A percentile compares a stretch with the other conserved stretches of the same genome.
Evolutionary conservation across 495 filamentous ascomycete species (phyloP).

Genomic region (Podospora fimiseda): DNA sequence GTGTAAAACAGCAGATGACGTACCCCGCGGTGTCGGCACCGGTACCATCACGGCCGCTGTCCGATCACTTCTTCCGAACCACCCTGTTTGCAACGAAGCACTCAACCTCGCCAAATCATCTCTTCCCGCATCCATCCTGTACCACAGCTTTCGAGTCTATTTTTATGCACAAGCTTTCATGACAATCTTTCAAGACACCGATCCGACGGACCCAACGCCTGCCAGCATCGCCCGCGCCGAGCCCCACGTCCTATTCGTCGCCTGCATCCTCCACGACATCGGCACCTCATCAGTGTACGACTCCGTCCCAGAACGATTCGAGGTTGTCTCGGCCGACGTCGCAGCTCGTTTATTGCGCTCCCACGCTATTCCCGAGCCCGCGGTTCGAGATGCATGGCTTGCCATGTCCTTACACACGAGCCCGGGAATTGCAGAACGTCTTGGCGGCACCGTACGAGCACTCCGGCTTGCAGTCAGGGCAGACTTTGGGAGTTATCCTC

Average conservation of each 20-base stretch:
- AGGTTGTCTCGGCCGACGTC: slow-evolving; percentile 42
- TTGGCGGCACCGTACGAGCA: slow-evolving; percentile 29
- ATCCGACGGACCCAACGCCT: slow-evolving; percentile 7
- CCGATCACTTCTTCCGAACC: slow-evolving; percentile 19
- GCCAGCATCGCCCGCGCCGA: background rate
- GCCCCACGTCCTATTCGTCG: slow-evolving; percentile 30
- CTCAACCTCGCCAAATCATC: slow-evolving; percentile 21
- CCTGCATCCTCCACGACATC: slow-evolving; percentile 43
- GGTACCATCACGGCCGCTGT: slow-evolving; percentile 24
- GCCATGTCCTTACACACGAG: slow-evolving; percentile 41
- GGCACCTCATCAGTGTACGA: slow-evolving; percentile 33
- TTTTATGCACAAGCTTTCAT: slow-evolving; percentile 33
- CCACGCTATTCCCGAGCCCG: slow-evolving; percentile 21
- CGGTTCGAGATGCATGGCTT: slow-evolving; percentile 38
- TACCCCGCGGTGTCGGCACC: background rate
- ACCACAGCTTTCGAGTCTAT: slow-evolving; percentile 44
- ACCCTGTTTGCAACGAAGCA: slow-evolving; percentile 26
- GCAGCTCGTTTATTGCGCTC: slow-evolving; percentile 26
- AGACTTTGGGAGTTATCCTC: slow-evolving; percentile 33
- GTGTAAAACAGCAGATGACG: slow-evolving; percentile 1
- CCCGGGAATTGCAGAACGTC: slow-evolving; percentile 40
- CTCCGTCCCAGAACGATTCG: slow-evolving; percentile 36
- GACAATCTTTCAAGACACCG: slow-evolving; percentile 1
- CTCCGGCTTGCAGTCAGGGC: slow-evolving; percentile 33
- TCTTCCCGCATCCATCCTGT: slow-evolving; percentile 36